These are phyloP conservation scores for Cladosporium sp. DNA, from an alignment of 2,329 filamentous ascomycete species.

Conservation along the genomic window DNA sequence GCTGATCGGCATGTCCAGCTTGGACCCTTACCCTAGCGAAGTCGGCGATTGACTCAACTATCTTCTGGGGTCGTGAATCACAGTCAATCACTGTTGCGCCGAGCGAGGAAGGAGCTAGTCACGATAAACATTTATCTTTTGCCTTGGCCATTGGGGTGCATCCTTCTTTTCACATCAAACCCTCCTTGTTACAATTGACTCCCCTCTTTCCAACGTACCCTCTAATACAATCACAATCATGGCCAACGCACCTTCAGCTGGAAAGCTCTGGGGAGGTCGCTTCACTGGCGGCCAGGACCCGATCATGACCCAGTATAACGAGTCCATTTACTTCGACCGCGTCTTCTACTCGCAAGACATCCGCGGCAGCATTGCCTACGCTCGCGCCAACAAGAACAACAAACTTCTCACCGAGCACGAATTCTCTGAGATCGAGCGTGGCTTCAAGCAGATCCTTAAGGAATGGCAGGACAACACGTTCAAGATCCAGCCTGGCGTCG, in stretches of 20 bases:
- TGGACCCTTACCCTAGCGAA: neutral
- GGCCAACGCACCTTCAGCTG: slow-evolving; percentile 28
- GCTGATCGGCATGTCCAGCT: slow-evolving; percentile 3
- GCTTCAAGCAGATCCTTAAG: slow-evolving; percentile 60
- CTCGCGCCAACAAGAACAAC: slow-evolving; percentile 72
- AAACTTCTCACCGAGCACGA: slow-evolving; percentile 73
- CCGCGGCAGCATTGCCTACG: slow-evolving; percentile 76
- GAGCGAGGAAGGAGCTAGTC: slow-evolving; percentile 8
- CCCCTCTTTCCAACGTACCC: neutral
- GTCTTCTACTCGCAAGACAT: slow-evolving; percentile 79
- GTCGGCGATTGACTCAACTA: slow-evolving; percentile 3
- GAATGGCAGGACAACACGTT: slow-evolving; percentile 51
- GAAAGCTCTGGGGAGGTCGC: slow-evolving; percentile 62
- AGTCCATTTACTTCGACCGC: slow-evolving; percentile 75
- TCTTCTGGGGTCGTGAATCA: slow-evolving; percentile 8
- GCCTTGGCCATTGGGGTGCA: slow-evolving; percentile 10
- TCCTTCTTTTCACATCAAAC: neutral
- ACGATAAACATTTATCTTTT: slow-evolving; percentile 8
- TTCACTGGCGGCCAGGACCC: slow-evolving; percentile 76
- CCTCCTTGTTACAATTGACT: neutral
- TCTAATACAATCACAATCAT: slow-evolving; percentile 16
- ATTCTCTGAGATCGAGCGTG: slow-evolving; percentile 71
- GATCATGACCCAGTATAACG: slow-evolving; percentile 84
- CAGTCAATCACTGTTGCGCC: neutral
- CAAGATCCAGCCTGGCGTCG: slow-evolving; percentile 48